Conservation (phyloP, 805 yeast species). For the Blastobotrys muscicola region DNA sequence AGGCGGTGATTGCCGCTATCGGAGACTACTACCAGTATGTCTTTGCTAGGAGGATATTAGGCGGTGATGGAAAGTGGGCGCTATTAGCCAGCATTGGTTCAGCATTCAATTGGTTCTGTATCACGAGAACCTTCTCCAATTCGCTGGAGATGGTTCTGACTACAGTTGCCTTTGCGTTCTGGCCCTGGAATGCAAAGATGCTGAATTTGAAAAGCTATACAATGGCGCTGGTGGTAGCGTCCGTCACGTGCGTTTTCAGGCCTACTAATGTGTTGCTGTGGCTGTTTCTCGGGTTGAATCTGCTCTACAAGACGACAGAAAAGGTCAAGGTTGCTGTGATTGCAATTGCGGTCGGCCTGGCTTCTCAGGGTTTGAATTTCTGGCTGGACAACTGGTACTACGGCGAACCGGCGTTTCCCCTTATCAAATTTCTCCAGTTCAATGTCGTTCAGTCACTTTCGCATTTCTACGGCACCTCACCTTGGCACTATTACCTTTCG, state of each 20-base stretch:
- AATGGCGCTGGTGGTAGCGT: slow-evolving; percentile 42
- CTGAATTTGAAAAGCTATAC: slow-evolving; percentile 20
- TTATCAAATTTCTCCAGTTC: slow-evolving; percentile 62
- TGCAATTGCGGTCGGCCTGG: slow-evolving; percentile 17
- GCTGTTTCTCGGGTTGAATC: slow-evolving; percentile 45
- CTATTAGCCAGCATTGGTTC: slow-evolving; percentile 47
- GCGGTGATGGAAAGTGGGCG: slow-evolving; percentile 25
- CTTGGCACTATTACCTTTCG: slow-evolving; percentile 72
- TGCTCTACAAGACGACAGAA: slow-evolving; percentile 13
- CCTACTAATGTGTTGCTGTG: slow-evolving; percentile 82
- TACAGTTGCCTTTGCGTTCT: slow-evolving; percentile 50
- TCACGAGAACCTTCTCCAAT: slow-evolving; percentile 80
- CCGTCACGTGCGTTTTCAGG: slow-evolving; percentile 58
- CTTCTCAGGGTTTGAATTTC: slow-evolving; percentile 32
- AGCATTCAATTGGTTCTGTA: slow-evolving; percentile 73
- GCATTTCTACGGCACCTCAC: slow-evolving; percentile 74
- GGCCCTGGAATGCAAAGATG: slow-evolving; percentile 48
- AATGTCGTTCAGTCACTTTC: slow-evolving; percentile 68
- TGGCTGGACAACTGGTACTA: slow-evolving; percentile 55
- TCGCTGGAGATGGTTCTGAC: slow-evolving; percentile 69
- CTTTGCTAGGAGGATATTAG: slow-evolving; percentile 33
- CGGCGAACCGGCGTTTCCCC: slow-evolving; percentile 43
- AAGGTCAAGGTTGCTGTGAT: slow-evolving; percentile 16
- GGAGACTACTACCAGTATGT: slow-evolving; percentile 57
- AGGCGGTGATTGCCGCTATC: slow-evolving; percentile 58